A percentile compares a stretch with the other conserved stretches of the same genome.
Conservation (phyloP, 2,329 filamentous ascomycete species). For the Phyllosticta ampelicida region DNA sequence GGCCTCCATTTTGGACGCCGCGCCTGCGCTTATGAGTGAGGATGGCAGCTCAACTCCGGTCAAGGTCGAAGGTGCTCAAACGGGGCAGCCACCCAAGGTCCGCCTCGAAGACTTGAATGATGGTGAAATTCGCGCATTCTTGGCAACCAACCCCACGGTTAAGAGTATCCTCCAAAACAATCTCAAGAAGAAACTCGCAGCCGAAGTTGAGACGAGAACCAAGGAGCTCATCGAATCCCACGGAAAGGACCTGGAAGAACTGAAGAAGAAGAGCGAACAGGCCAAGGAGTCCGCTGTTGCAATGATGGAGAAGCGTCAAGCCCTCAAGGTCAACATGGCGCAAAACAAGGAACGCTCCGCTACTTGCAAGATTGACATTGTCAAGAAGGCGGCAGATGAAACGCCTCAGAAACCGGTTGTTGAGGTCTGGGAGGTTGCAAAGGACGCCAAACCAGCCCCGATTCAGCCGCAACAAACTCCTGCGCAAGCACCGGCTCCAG, state of each 20-base stretch:
- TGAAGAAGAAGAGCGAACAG: constrained; percentile 31
- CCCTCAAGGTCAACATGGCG: constrained; percentile 66
- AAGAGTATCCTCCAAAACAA: constrained; percentile 46
- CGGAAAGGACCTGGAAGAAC: constrained; percentile 20
- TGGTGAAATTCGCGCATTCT: constrained; percentile 39
- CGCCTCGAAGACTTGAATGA: constrained; percentile 33
- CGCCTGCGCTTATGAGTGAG: not conserved
- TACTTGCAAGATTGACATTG: constrained; percentile 62
- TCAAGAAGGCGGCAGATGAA: constrained; percentile 71
- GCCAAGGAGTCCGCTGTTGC: constrained; percentile 48
- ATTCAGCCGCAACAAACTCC: constrained; percentile 5
- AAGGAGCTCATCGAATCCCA: constrained; percentile 19
- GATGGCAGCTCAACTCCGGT: constrained; percentile 25
- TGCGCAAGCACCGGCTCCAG: constrained; percentile 9
- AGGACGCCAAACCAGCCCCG: constrained; percentile 44
- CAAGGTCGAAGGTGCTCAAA: constrained; percentile 12
- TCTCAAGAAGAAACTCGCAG: constrained; percentile 39
- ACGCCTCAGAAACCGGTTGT: constrained; percentile 74
- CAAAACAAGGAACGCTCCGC: constrained; percentile 57
- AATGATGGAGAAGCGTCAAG: constrained; percentile 64
- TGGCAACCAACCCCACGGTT: constrained; percentile 40
- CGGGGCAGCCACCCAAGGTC: constrained; percentile 10
- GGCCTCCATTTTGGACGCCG: not conserved
- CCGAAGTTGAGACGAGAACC: constrained; percentile 26
- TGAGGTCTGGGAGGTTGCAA: constrained; percentile 79